Evolutionary conservation across 2,329 filamentous ascomycete species (phyloP).

Genomic region (Dothideomycetes sp.): DNA sequence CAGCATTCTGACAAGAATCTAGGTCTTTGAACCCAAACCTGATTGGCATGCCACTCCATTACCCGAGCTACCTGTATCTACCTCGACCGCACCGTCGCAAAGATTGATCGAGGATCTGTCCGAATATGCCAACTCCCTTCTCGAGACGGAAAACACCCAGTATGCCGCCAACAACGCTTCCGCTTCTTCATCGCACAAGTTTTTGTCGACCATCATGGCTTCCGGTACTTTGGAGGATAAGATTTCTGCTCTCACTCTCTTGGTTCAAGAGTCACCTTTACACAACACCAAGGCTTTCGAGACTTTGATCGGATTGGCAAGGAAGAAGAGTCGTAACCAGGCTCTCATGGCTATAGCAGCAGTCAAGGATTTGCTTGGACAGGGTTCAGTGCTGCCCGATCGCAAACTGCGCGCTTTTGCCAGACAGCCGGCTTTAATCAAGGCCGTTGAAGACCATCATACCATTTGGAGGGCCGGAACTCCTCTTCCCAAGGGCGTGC

Average conservation of each 20-base stretch:
- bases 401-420: constrained; percentile 73
- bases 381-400: constrained; percentile 78
- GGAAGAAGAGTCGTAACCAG: constrained; percentile 86
- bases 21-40: constrained; percentile 53
- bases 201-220: constrained; percentile 93
- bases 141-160: constrained; percentile 66
- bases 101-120: constrained; percentile 51
- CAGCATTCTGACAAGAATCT: constrained; percentile 19
- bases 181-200: constrained; percentile 82
- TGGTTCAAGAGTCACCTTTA: constrained; percentile 89
- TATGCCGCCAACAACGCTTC: constrained; percentile 65
- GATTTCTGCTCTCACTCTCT: constrained; percentile 85
- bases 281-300: constrained; percentile 89
- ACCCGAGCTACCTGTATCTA: constrained; percentile 40
- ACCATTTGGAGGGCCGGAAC: constrained; percentile 61
- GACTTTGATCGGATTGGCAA: constrained; percentile 69
- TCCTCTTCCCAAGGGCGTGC: constrained; percentile 62
- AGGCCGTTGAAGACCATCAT: constrained; percentile 55
- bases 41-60: constrained; percentile 59
- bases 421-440: constrained; percentile 67
- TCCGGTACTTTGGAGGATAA: constrained; percentile 96
- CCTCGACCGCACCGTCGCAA: constrained; percentile 38
- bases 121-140: constrained; percentile 61
- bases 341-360: constrained; percentile 88
- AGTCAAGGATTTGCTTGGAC: constrained; percentile 86